Conservation (phyloP, 345 rosid species). For the Lumnitzera littorea region DNA sequence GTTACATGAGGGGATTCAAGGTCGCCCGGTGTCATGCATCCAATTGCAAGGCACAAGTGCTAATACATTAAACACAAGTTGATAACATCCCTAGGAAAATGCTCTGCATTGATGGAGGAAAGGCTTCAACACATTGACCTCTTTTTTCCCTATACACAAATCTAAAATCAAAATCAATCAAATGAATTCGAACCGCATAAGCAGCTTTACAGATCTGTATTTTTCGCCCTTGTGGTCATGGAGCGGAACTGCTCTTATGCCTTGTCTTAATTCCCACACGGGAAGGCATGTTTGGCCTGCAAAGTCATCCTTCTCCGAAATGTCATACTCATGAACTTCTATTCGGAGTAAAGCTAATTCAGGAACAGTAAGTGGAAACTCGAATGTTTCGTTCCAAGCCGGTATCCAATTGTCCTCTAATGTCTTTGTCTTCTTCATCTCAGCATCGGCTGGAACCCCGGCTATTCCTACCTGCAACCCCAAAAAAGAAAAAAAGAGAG, state of each 20-base stretch:
- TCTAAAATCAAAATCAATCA: conserved; percentile 7
- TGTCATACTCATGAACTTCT: conserved; percentile 73
- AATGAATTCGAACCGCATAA: conserved; percentile 49
- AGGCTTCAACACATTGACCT: too few species aligned
- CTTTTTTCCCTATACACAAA: too few species aligned
- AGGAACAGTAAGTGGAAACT: conserved; percentile 71
- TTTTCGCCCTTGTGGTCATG: conserved; percentile 33
- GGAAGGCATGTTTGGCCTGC: conserved; percentile 81
- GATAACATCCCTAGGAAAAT: too few species aligned
- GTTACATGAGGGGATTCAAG: too few species aligned
- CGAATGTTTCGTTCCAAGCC: conserved; percentile 62
- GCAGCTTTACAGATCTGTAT: conserved; percentile 63
- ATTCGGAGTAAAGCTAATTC: conserved; percentile 61
- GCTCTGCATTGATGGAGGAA: too few species aligned
- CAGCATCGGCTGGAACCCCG: conserved; percentile 1
- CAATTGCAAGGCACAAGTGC: too few species aligned
- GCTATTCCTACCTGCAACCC: conserved; percentile 2
- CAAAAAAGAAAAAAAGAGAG: too few species aligned
- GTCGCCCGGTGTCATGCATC: too few species aligned
- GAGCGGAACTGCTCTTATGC: conserved; percentile 64
- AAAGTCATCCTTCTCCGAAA: conserved; percentile 75
- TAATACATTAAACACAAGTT: too few species aligned
- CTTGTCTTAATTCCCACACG: conserved; percentile 47
- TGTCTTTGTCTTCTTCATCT: background rate
- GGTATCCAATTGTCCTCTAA: conserved; percentile 21